These are phyloP conservation scores for Neurospora sp. DNA, from an alignment of 495 filamentous ascomycete genomes.

Conservation along the genomic window DNA sequence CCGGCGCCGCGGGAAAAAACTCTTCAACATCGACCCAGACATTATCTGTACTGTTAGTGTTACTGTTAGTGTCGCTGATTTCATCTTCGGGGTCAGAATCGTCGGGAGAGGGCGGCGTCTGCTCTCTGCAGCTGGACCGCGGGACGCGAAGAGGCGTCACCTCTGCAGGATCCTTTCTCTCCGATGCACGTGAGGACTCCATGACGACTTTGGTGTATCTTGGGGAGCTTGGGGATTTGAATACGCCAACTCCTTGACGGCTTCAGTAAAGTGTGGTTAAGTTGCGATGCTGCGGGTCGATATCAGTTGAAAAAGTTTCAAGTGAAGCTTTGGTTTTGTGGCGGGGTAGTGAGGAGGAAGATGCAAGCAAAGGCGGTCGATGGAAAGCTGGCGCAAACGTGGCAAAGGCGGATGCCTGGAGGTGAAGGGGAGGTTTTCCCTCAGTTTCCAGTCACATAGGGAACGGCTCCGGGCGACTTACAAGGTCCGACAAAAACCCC, in stretches of 20 bases:
- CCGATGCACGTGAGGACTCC: not conserved
- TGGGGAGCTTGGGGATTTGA: not conserved
- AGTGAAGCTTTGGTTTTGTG: not conserved
- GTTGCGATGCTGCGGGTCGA: not conserved
- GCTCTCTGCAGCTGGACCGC: not conserved
- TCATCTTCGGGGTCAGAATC: not conserved
- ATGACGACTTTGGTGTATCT: not conserved
- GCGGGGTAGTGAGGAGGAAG: not conserved
- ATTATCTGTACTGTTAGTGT: not conserved
- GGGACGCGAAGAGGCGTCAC: not conserved
- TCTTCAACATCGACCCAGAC: not conserved
- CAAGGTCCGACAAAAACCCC: not conserved
- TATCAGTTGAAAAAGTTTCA: not conserved
- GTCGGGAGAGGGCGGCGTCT: not conserved
- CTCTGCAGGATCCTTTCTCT: not conserved
- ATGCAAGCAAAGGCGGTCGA: not conserved
- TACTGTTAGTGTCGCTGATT: not conserved
- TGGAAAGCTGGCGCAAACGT: not conserved
- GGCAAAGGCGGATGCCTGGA: not conserved
- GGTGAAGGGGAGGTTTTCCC: not conserved
- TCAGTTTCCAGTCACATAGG: not conserved
- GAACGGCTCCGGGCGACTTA: not conserved
- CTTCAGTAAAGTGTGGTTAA: not conserved
- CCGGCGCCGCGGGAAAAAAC: not conserved
- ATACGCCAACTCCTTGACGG: not conserved